These are phyloP conservation scores for Euphorbia schlechtendalii DNA, from an alignment of 441 rosid genomes.

Conservation along the genomic window DNA sequence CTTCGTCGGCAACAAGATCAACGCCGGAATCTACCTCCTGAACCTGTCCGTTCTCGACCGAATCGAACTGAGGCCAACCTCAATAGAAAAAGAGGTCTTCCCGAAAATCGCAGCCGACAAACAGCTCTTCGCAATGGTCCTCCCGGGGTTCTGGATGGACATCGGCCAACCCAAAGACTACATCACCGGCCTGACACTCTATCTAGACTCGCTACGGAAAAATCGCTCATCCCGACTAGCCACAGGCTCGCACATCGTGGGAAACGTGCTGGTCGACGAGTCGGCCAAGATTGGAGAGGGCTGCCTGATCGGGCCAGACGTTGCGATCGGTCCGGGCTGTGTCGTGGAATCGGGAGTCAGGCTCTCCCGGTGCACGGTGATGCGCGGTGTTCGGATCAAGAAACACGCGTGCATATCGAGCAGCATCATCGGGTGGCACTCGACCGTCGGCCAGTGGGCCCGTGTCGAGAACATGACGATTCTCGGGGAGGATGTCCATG, in stretches of 20 bases:
- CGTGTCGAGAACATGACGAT: slow-evolving; percentile 92
- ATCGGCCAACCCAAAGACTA: slow-evolving; percentile 95
- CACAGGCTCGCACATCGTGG: slow-evolving; percentile 53
- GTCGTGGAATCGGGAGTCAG: slow-evolving; percentile 88
- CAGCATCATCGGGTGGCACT: slow-evolving; percentile 96
- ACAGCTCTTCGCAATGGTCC: slow-evolving; percentile 82
- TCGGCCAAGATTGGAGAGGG: slow-evolving; percentile 88
- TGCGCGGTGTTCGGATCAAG: slow-evolving; percentile 92
- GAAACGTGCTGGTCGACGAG: slow-evolving; percentile 81
- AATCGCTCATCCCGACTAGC: slow-evolving; percentile 53
- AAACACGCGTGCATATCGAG: slow-evolving; percentile 85
- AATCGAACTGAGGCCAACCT: slow-evolving; percentile 85
- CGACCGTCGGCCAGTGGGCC: slow-evolving; percentile 92
- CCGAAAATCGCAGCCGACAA: slow-evolving; percentile 77
- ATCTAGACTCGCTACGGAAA: slow-evolving; percentile 75
- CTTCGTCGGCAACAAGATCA: slow-evolving; percentile 93
- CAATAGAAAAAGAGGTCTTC: slow-evolving; percentile 93
- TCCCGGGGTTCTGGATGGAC: slow-evolving; percentile 99
- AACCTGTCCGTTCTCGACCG: slow-evolving; percentile 79
- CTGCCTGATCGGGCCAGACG: slow-evolving; percentile 89
- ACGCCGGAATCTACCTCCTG: slow-evolving; percentile 87
- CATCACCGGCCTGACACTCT: slow-evolving; percentile 85
- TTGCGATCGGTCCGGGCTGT: slow-evolving; percentile 89
- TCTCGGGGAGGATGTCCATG: slow-evolving; percentile 89
- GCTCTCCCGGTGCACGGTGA: slow-evolving; percentile 84